Evolutionary conservation across 192 early-diverging fungal species (phyloP), one percentile per base, ranked within the genome.

Genomic region (Backusella parvicylindrica): DNA sequence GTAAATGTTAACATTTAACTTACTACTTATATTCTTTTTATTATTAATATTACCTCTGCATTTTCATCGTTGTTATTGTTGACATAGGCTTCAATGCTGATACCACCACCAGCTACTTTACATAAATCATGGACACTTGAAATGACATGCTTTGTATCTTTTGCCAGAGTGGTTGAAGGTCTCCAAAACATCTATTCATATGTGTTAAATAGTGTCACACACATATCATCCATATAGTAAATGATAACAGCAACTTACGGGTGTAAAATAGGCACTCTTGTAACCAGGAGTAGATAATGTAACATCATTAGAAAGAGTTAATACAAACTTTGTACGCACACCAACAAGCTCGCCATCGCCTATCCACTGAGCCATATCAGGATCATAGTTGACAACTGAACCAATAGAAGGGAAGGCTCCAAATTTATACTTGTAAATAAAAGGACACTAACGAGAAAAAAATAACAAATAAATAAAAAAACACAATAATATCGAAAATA

Each of bases 301-400:
- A 21, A 32, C 26, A 11, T 38, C 23, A 16, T 73, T 28, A 3
- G 49, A 33, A 35, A 77, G 32, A 6, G 67, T 81, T 5, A 77
- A 38, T 8, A 76, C 64, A n/a, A 80, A n/a, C 28, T 69, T 47
- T 36, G 70, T 69, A 12, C 66, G 75, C 0, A 81, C 75, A 53
- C 79, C 79, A 0, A 81, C 79, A 33, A 69, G 9, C 50, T 76
- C 71, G 26, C 79, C 79, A 66, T 81, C 79, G 2, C 79, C 79
- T 37, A 74, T 75, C 79, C 79, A 81, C 7, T 73, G 71, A 12
- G 79, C 32, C 75, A 77, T 81, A 2, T 74, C 71, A 3, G 75
- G 75, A 31, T 81, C 75, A 71, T 74, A 77, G n/a, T 60, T 76
- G 28, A 82, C 74, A 16, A 82, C 26, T 30, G 78, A 70, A 31